Evolutionary conservation across 1,139 yeast species (phyloP).

Genomic region (Sporopachydermia cereana): DNA sequence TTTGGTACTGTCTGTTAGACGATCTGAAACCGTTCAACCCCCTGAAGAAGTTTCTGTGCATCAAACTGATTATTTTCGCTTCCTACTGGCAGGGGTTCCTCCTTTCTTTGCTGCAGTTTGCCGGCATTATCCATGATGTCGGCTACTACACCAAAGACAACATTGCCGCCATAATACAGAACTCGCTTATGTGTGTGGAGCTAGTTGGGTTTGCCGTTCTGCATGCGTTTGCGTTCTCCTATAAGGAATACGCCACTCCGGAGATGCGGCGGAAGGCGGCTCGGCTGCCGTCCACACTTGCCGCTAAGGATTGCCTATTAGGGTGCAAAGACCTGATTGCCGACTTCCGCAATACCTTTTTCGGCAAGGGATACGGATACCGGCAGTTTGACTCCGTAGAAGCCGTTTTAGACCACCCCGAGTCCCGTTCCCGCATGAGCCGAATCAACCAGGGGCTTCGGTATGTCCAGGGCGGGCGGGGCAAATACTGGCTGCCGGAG

Average conservation of each 20-base stretch:
- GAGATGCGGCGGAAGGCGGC: conserved; percentile 50
- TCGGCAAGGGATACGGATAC: conserved; percentile 72
- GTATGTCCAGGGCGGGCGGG: conserved; percentile 65
- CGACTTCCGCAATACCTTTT: conserved; percentile 67
- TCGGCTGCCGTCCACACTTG: conserved; percentile 45
- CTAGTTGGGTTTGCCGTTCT: conserved; percentile 77
- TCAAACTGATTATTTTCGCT: conserved; percentile 86
- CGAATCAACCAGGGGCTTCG: conserved; percentile 78
- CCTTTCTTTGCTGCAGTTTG: conserved; percentile 46
- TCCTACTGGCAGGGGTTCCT: conserved; percentile 92
- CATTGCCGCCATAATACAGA: conserved; percentile 50
- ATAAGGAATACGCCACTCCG: conserved; percentile 53
- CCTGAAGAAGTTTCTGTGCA: conserved; percentile 86
- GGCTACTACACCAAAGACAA: conserved; percentile 22
- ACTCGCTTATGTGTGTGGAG: conserved; percentile 72
- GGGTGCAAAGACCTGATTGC: conserved; percentile 63
- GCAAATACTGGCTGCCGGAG: conserved; percentile 72
- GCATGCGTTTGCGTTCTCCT: conserved; percentile 80
- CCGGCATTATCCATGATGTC: conserved; percentile 36
- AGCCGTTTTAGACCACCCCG: conserved; percentile 51
- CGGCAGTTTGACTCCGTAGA: conserved; percentile 76
- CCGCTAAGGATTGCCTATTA: conserved; percentile 59
- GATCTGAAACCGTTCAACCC: conserved; percentile 79
- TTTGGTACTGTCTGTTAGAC: conserved; percentile 77
- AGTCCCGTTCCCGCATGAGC: conserved; percentile 51